Percentiles rank a stretch among this genome's conserved stretches.
Evolutionary conservation across 352 stramenopile genomes (phyloP).

Genomic region (Phytophthora gonapodyides): DNA sequence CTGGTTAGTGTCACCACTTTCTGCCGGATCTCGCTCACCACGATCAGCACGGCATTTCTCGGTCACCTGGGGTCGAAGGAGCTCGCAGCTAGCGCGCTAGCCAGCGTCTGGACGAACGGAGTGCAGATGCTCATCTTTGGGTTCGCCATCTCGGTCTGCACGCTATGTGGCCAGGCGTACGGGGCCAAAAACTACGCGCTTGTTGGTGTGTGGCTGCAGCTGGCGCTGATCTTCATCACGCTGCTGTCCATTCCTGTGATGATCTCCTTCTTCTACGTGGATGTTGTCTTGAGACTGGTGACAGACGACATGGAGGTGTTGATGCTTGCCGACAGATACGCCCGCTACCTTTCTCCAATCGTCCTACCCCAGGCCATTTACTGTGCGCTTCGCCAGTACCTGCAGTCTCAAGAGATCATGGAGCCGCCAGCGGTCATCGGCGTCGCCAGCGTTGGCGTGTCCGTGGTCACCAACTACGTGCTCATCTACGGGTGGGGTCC

Average conservation of each 20-base stretch:
- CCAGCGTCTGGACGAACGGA: slow-evolving; percentile 81
- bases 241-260: slow-evolving; percentile 79
- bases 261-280: slow-evolving; percentile 87
- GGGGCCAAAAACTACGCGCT: slow-evolving; percentile 79
- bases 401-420: slow-evolving; percentile 83
- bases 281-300: slow-evolving; percentile 64
- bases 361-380: slow-evolving; percentile 78
- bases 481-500: slow-evolving; percentile 78
- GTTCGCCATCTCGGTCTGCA: slow-evolving; percentile 78
- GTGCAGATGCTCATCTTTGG: slow-evolving; percentile 85
- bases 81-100: slow-evolving; percentile 68
- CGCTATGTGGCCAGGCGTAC: slow-evolving; percentile 80
- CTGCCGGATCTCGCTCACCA: slow-evolving; percentile 76
- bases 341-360: slow-evolving; percentile 58
- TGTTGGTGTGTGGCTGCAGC: slow-evolving; percentile 80
- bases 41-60: slow-evolving; percentile 78
- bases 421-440: slow-evolving; percentile 78
- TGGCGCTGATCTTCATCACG: slow-evolving; percentile 78
- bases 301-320: slow-evolving; percentile 73
- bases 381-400: slow-evolving; percentile 75
- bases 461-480: slow-evolving; percentile 72
- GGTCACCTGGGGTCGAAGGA: slow-evolving; percentile 80
- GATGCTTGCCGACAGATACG: slow-evolving; percentile 64
- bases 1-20: slow-evolving; percentile 84
- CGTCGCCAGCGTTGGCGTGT: slow-evolving; percentile 64